Base-by-base conservation (phyloP, 2,329 filamentous ascomycete genomes). In the Lasiodiplodia sp. region DNA sequence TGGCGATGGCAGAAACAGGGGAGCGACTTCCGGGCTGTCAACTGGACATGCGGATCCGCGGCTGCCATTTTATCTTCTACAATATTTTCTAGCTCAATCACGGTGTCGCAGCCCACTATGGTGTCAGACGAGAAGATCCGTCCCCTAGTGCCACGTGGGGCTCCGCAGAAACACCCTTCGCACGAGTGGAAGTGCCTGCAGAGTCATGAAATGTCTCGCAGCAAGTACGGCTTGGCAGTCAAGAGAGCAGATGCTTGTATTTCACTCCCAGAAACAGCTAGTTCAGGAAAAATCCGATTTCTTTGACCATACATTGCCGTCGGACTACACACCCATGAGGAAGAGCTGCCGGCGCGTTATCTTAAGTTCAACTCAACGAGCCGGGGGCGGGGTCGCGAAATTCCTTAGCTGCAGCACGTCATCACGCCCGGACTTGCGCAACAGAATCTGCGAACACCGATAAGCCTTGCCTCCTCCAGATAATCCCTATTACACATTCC, bases 301-400 rank as follows among this genome's bases (percentile, higher is more conserved):
- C 18, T 3, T 21, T n/a, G n/a, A 21, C 44, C 44, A 47, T n/a
- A n/a, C 18, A n/a, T 7, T 7, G 6, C 14, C 40, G 0, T n/a
- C 40, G 40, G 40, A 44, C 5, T 8, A 52, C 16, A 53, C 14
- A 25, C 51, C 6, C 23, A 21, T 12, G n/a, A 7, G 37, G 18
- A 38, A 23, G 14, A 12, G 16, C 10, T 57, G 55, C 18, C 34
- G 34, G n/a, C 11, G 6, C 12, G 6, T 37, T 38, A 57, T 40
- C 12, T 23, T 16, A 8, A 5, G 28, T 23, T 14, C 16, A 38
- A 21, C 31, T 37, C 18, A 18, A 40, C 31, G 4, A 12, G 25
- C 18, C 55, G 37, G 55, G 55, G 55, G 34, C 21, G 55, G n/a
- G 31, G 55, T 57, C 18, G 31, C 55, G 55, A 38, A 57, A 57